Percentiles rank a stretch among this genome's conserved stretches.
Conservation (phyloP, 768 basidiomycete species). For the Sporobolomyces pararoseus region DNA sequence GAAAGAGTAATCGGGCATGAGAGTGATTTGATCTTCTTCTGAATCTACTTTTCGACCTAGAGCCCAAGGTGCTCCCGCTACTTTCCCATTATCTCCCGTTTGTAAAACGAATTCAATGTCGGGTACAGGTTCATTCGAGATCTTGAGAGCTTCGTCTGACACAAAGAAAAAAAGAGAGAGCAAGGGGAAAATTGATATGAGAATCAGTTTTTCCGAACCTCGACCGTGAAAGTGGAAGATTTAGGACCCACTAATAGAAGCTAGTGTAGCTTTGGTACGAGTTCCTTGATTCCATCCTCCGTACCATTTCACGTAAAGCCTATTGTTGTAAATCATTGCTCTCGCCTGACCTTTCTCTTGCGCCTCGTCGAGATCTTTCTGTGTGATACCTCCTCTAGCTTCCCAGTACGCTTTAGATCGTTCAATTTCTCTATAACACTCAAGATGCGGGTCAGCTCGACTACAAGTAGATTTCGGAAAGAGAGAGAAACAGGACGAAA, state of each 20-base stretch:
- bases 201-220: too few species aligned
- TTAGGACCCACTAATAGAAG: conserved; percentile 31
- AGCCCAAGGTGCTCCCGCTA: conserved; percentile 33
- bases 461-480: background rate
- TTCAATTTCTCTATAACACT: conserved; percentile 19
- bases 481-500: background rate
- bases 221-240: background rate
- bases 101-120: conserved; percentile 43
- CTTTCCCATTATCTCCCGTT: conserved; percentile 31
- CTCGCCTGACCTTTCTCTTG: conserved; percentile 28
- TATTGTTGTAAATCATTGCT: conserved; percentile 35
- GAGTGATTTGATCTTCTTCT: conserved; percentile 12
- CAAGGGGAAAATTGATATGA: too few species aligned
- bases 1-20: conserved; percentile 37
- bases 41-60: conserved; percentile 15
- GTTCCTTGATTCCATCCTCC: conserved; percentile 19
- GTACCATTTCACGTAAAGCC: conserved; percentile 32
- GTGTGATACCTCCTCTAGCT: conserved; percentile 18
- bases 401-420: conserved; percentile 25
- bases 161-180: background rate
- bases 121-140: conserved; percentile 37
- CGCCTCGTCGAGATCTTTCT: conserved; percentile 29
- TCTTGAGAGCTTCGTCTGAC: conserved; percentile 39
- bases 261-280: conserved; percentile 29
- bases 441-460: background rate